Conservation (phyloP, 371 early-diverging fungal species). For the Rhizomucor pusillus region DNA sequence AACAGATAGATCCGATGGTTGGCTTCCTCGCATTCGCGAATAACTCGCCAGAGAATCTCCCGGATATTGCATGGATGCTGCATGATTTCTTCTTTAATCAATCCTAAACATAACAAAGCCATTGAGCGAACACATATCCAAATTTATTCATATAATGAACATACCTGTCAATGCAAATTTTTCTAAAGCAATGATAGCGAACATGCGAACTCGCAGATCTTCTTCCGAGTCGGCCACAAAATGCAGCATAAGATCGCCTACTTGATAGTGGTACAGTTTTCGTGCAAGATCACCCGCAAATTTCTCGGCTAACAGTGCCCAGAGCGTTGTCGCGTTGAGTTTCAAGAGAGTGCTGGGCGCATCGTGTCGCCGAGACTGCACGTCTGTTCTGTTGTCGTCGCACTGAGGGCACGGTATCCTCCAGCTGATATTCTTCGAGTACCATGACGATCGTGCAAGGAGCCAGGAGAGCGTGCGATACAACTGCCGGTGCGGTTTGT, state of each 20-base stretch:
- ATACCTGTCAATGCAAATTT: slow-evolving; percentile 49
- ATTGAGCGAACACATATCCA: too few species aligned
- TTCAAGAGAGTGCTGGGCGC: slow-evolving; percentile 12
- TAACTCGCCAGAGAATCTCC: slow-evolving; percentile 15
- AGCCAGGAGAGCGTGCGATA: slow-evolving; percentile 20
- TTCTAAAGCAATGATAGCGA: slow-evolving; percentile 42
- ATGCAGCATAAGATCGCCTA: slow-evolving; percentile 30
- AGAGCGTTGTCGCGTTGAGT: slow-evolving; percentile 37
- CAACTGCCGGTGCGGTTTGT: slow-evolving; percentile 20
- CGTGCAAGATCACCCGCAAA: slow-evolving; percentile 44
- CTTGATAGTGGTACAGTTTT: slow-evolving; percentile 34
- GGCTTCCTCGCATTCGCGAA: slow-evolving; percentile 36
- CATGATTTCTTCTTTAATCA: slow-evolving; percentile 27
- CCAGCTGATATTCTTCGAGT: not conserved
- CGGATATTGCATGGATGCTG: slow-evolving; percentile 28
- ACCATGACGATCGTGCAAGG: slow-evolving; percentile 8
- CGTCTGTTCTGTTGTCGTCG: not conserved
- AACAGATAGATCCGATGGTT: slow-evolving; percentile 20
- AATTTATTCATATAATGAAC: not conserved
- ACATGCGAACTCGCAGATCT: slow-evolving; percentile 32
- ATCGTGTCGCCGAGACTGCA: not conserved
- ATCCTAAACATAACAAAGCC: slow-evolving; percentile 15
- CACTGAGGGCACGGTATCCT: slow-evolving; percentile 1
- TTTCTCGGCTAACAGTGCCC: slow-evolving; percentile 43
- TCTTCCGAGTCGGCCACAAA: slow-evolving; percentile 27